Percentiles rank a stretch among this genome's conserved stretches.
Conservation (phyloP, 2,329 filamentous ascomycete species). For the Trichoderma atroviride region DNA sequence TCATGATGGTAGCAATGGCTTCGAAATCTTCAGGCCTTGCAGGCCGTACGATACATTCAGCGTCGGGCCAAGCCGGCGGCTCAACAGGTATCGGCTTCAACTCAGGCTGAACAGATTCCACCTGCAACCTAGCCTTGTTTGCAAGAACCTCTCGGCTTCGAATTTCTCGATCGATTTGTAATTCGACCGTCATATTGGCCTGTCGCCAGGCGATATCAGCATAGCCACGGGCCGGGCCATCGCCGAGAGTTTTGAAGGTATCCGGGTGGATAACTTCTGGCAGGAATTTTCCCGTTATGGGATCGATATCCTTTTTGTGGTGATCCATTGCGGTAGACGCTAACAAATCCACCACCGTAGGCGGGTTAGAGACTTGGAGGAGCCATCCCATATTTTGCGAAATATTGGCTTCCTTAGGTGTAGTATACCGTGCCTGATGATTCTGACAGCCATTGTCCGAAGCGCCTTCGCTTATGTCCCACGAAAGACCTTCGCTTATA, state of each 20-base stretch:
- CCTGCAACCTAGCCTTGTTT: conserved; percentile 13
- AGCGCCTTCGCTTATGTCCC: conserved; percentile 16
- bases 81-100: conserved; percentile 11
- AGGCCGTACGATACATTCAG: conserved; percentile 48
- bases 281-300: conserved; percentile 41
- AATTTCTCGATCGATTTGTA: conserved; percentile 35
- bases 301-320: conserved; percentile 42
- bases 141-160: conserved; percentile 31
- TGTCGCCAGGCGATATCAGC: conserved; percentile 36
- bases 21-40: conserved; percentile 43
- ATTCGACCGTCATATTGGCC: conserved; percentile 35
- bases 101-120: neutral
- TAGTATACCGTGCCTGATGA: neutral
- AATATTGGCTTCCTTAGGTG: neutral
- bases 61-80: conserved; percentile 34
- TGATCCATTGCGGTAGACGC: neutral
- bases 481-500: conserved; percentile 11
- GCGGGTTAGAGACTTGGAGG: neutral
- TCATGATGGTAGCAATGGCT: conserved; percentile 49
- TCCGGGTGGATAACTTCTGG: conserved; percentile 39
- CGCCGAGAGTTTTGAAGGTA: conserved; percentile 30
- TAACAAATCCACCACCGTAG: neutral
- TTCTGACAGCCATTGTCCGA: neutral
- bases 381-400: conserved; percentile 15
- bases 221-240: conserved; percentile 23